These are phyloP conservation scores for Cyberlindnera suaveolens DNA, from an alignment of 805 yeast species.

Conservation along the genomic window DNA sequence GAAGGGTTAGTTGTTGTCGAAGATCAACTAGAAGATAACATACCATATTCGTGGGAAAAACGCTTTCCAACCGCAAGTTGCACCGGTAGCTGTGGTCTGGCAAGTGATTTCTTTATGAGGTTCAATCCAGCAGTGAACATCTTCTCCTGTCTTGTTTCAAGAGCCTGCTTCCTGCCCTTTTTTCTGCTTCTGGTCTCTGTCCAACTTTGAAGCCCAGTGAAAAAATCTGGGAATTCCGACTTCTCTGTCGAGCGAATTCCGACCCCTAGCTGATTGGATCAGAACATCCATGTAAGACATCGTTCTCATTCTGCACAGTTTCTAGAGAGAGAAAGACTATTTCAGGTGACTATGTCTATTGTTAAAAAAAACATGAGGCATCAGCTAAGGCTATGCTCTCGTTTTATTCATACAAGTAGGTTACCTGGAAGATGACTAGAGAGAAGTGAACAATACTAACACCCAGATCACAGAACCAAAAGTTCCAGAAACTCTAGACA, in stretches of 20 bases:
- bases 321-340: too few species aligned
- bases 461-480: constrained; percentile 3
- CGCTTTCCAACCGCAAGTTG: constrained; percentile 18
- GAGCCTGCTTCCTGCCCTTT: too few species aligned
- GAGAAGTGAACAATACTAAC: background rate
- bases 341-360: background rate
- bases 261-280: too few species aligned
- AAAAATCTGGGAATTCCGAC: too few species aligned
- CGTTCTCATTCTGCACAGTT: too few species aligned
- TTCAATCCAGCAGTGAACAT: constrained; percentile 9
- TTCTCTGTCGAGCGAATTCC: too few species aligned
- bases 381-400: constrained; percentile 1
- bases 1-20: background rate
- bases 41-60: constrained; percentile 23
- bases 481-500: constrained; percentile 26
- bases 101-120: constrained; percentile 2
- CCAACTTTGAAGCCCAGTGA: too few species aligned
- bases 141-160: too few species aligned
- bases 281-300: too few species aligned
- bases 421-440: background rate
- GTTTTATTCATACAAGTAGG: constrained; percentile 10
- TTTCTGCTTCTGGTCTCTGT: too few species aligned
- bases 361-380: background rate
- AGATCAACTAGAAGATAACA: constrained; percentile 1
- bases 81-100: constrained; percentile 11